Base-by-base conservation (phyloP, 306 rosid genomes). In the Spatholobus suberectus region DNA sequence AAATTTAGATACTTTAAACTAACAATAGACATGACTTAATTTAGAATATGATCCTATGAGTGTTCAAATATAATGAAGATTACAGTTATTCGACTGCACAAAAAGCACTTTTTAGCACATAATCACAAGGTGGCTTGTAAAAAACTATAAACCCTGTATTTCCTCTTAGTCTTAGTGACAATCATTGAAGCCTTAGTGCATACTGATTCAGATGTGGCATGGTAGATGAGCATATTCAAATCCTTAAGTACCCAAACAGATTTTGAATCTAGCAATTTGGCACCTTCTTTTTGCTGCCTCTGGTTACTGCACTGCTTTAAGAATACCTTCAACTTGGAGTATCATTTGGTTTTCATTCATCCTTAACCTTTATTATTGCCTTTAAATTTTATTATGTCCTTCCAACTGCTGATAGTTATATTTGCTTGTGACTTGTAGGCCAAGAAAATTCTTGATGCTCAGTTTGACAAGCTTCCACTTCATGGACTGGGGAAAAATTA, bases 401-500 rank as follows among this genome's bases (percentile, higher is more conserved):
- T 84, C 82, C 61, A 32, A 71, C 5, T 81, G 71, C 74, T 85
- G 85, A 84, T 69, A 38, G 58, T 75, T 80, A 51, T 86, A 83
- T 86, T 74, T 81, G 67, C 82, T 77, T 83, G 74, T 81, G 75
- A 63, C 70, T 83, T 86, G 82, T 88, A 94, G 98, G 89, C 94
- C 14, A 92, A 90, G 81, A 91, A 89, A 81, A 73, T 94, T 63
- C 52, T 88, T 3, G 94, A 92, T 79, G 81, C 89, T 77, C 90
- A 84, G 73, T 92, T 79, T 80, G 97, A 94, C 85, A 89, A 82
- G 85, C 98, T 94, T 88, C 97, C 98, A 38, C 92, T 94, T 81
- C 97, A 94, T 87, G 98, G 98, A 49, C 90, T 92, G 71, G 98
- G 98, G 78, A 94, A 89, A 82, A 82, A 85, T 49, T 86, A 90